These are phyloP conservation scores for Mariannaea elegans DNA, from an alignment of 2,329 filamentous ascomycete species.

Conservation along the genomic window DNA sequence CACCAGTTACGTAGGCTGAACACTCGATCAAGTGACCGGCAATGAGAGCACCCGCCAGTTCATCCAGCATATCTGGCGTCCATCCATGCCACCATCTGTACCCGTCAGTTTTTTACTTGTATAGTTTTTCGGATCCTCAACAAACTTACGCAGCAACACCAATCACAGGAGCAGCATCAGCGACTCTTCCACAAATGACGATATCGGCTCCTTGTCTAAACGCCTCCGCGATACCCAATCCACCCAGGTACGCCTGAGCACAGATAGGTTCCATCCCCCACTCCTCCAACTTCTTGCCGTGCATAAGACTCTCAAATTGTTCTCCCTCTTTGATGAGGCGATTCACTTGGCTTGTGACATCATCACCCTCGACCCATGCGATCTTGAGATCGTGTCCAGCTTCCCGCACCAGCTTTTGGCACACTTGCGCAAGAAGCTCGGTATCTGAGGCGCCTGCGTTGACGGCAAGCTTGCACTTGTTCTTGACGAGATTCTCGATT, in stretches of 20 bases:
- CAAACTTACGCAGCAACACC: background rate
- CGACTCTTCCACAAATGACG: background rate
- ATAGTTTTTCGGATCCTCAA: no score
- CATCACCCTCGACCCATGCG: constrained; percentile 30
- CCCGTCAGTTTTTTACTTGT: background rate
- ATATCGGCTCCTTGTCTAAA: constrained; percentile 10
- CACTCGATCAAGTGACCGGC: no score
- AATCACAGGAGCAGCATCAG: background rate
- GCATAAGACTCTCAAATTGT: background rate
- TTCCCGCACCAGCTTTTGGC: constrained; percentile 1
- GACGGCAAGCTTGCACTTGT: background rate
- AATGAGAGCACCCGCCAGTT: no score
- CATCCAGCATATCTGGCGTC: background rate
- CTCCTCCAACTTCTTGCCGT: constrained; percentile 19
- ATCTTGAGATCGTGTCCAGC: constrained; percentile 41
- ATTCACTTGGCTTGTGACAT: constrained; percentile 27
- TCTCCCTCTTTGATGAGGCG: background rate
- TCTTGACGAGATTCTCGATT: background rate
- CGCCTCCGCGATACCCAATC: constrained; percentile 33
- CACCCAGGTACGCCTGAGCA: constrained; percentile 23
- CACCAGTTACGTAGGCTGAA: no score
- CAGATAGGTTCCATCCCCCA: constrained; percentile 39
- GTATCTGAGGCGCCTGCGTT: background rate
- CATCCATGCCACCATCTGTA: background rate
- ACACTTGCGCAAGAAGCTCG: background rate